A percentile compares a stretch with the other conserved stretches of the same genome.
phyloP scores from a whole-genome alignment of 306 rosid genomes.

The Trifolium dubium region DNA sequence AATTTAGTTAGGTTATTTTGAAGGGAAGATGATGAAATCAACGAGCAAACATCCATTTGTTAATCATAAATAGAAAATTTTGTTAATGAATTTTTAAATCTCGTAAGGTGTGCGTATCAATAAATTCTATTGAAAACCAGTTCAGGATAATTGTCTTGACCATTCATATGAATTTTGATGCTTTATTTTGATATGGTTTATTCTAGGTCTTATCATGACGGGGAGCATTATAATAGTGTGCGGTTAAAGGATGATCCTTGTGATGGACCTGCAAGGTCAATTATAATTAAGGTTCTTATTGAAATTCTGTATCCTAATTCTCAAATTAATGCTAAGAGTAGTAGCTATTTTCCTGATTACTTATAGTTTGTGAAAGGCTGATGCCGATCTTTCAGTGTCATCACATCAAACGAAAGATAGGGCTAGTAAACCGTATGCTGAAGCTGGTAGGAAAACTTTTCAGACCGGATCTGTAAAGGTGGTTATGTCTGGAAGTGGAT shows the following conservation, averaged over 20 bases:
- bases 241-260: slow-evolving; percentile 73
- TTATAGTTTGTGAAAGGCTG: slow-evolving; percentile 79
- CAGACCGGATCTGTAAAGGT: slow-evolving; percentile 58
- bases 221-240: slow-evolving; percentile 86
- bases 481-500: slow-evolving; percentile 80
- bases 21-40: too few species aligned
- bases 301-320: slow-evolving; percentile 13
- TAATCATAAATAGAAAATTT: too few species aligned
- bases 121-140: slow-evolving; percentile 31
- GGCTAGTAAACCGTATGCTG: slow-evolving; percentile 39
- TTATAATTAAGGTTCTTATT: slow-evolving; percentile 67
- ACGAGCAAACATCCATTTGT: too few species aligned
- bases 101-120: slow-evolving; percentile 29
- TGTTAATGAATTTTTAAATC: too few species aligned
- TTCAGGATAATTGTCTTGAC: slow-evolving; percentile 24
- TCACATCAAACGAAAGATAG: slow-evolving; percentile 57
- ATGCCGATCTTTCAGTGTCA: slow-evolving; percentile 69
- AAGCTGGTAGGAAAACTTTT: slow-evolving; percentile 45
- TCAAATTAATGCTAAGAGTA: slow-evolving; percentile 31
- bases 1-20: too few species aligned
- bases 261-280: slow-evolving; percentile 75
- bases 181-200: slow-evolving; percentile 26
- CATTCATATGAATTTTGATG: slow-evolving; percentile 35
- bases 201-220: slow-evolving; percentile 80
- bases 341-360: slow-evolving; percentile 51